These are phyloP conservation scores for Sporobolus alterniflorus DNA, from an alignment of 202 grass and related monocot species.

Conservation along the genomic window DNA sequence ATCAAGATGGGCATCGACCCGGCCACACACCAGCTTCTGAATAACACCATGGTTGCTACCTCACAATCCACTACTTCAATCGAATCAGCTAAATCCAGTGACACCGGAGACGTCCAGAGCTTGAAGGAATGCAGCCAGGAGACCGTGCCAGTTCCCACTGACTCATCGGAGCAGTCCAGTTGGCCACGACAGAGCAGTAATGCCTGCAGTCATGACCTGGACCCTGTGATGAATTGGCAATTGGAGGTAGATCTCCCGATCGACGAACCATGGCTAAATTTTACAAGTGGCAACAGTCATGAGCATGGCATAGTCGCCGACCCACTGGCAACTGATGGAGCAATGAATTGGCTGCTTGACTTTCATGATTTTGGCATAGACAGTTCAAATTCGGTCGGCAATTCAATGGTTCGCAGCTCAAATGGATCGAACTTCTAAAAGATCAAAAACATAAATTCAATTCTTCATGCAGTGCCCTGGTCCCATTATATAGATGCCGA, in stretches of 20 bases:
- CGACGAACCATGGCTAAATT: conserved; percentile 65
- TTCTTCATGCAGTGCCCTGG: too few species aligned
- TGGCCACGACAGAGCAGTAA: conserved; percentile 36
- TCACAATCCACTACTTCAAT: conserved; percentile 30
- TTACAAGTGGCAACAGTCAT: conserved; percentile 12
- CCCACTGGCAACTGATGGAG: conserved; percentile 30
- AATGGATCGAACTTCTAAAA: conserved; percentile 17
- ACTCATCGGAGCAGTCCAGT: conserved; percentile 45
- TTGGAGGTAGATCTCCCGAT: conserved; percentile 50
- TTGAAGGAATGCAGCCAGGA: neutral
- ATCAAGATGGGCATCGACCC: conserved; percentile 85
- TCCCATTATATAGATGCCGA: neutral
- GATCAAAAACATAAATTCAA: neutral
- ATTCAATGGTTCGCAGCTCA: conserved; percentile 20
- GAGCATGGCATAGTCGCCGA: conserved; percentile 4
- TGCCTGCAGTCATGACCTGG: conserved; percentile 4
- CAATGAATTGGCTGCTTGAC: conserved; percentile 76
- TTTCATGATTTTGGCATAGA: conserved; percentile 52
- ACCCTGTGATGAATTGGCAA: conserved; percentile 46
- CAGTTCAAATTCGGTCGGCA: conserved; percentile 13
- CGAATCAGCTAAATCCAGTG: conserved; percentile 29
- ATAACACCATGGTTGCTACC: conserved; percentile 6
- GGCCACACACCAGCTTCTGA: conserved; percentile 57
- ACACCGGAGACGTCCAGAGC: neutral
- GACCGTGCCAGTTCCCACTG: neutral